Conservation (phyloP, 768 basidiomycete genomes). For the Calocera viscosa region DNA sequence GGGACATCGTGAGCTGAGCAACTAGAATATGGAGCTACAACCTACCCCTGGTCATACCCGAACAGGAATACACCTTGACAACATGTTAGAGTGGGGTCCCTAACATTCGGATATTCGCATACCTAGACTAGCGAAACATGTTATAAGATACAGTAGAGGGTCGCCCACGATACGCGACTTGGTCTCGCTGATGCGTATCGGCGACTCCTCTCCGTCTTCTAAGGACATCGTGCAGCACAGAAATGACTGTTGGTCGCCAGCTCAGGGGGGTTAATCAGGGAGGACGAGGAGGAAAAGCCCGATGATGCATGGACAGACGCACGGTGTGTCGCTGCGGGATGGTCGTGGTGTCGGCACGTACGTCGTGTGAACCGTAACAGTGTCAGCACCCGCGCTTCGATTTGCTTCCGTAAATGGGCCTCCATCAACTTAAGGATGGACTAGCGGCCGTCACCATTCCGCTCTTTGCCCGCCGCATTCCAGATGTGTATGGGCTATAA, state of each 20-base stretch:
- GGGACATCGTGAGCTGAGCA: conserved; percentile 22
- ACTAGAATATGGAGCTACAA: not conserved
- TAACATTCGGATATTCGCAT: conserved; percentile 29
- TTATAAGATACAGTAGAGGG: conserved; percentile 64
- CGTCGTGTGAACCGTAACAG: not conserved
- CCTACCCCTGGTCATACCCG: conserved; percentile 77
- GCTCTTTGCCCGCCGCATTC: not conserved
- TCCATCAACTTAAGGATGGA: not conserved
- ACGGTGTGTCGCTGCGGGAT: not conserved
- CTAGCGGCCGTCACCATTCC: not conserved
- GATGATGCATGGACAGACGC: not conserved
- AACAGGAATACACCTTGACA: conserved; percentile 36
- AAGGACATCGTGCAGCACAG: not conserved
- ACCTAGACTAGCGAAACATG: conserved; percentile 69
- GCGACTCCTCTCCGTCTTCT: not conserved
- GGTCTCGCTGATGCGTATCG: conserved; percentile 10
- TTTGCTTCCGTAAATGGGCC: not conserved
- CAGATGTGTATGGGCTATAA: too few relatives aligned
- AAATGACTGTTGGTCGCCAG: not conserved
- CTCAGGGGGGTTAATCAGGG: not conserved
- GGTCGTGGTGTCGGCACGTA: not conserved
- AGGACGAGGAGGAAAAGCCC: not conserved
- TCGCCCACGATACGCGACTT: conserved; percentile 52
- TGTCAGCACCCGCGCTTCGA: not conserved
- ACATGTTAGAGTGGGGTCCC: not conserved